Evolutionary conservation across 2,329 filamentous ascomycete genomes (phyloP).

Genomic region (Plectosphaerella sp.): DNA sequence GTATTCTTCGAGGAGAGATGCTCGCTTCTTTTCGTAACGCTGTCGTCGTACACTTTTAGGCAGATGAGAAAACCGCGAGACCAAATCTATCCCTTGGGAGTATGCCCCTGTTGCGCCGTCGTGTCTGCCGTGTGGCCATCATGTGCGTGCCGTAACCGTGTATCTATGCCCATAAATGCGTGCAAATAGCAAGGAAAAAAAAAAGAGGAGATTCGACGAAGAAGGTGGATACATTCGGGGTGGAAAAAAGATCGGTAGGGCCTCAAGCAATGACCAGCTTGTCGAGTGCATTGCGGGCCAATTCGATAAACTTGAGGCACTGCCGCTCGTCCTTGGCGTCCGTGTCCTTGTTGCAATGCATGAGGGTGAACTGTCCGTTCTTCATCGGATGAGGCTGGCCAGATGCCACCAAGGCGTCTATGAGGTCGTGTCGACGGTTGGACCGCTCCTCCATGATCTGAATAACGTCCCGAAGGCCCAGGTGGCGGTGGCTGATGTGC

Average conservation of each 20-base stretch:
- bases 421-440: conserved; percentile 38
- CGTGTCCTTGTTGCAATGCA: conserved; percentile 27
- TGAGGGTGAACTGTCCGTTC: conserved; percentile 14
- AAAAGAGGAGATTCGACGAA: neutral
- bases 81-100: too few species aligned
- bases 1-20: too few species aligned
- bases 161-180: too few species aligned
- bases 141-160: too few species aligned
- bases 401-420: conserved; percentile 40
- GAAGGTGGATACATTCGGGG: neutral
- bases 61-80: too few species aligned
- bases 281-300: conserved; percentile 50
- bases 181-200: neutral
- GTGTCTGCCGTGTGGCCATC: too few species aligned
- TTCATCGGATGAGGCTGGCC: conserved; percentile 28
- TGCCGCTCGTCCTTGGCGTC: conserved; percentile 28
- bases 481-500: conserved; percentile 24
- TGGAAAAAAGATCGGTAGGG: neutral
- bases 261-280: conserved; percentile 48
- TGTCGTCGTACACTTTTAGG: too few species aligned
- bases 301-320: conserved; percentile 48
- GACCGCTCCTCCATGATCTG: conserved; percentile 47
- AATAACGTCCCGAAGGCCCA: conserved; percentile 52
- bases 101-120: too few species aligned
- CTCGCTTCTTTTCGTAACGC: too few species aligned